These are phyloP conservation scores for Pythium folliculosum DNA, from an alignment of 352 stramenopile species.

Conservation along the genomic window DNA sequence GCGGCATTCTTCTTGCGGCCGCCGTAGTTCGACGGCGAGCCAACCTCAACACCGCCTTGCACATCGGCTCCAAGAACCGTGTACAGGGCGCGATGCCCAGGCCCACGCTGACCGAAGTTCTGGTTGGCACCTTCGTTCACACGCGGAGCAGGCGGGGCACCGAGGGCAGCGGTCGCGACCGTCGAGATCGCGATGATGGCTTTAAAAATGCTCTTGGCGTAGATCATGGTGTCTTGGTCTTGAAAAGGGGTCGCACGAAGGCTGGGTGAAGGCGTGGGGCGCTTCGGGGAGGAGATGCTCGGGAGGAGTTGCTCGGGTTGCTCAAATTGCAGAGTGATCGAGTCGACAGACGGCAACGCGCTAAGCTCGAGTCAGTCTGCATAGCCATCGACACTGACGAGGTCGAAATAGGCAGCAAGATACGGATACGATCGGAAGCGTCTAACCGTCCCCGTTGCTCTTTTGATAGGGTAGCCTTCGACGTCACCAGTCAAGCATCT, in stretches of 20 bases:
- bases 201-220: slow-evolving; percentile 57
- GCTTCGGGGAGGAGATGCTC: slow-evolving; percentile 21
- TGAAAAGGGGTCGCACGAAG: slow-evolving; percentile 27
- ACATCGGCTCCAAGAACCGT: slow-evolving; percentile 29
- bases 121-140: slow-evolving; percentile 28
- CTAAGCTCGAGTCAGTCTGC: no score
- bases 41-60: slow-evolving; percentile 27
- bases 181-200: slow-evolving; percentile 59
- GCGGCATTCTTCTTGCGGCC: slow-evolving; percentile 35
- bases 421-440: background rate
- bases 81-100: slow-evolving; percentile 35
- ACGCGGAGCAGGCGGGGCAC: slow-evolving; percentile 20
- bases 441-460: background rate
- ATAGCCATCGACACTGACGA: background rate
- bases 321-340: slow-evolving; percentile 31
- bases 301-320: slow-evolving; percentile 19
- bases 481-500: background rate
- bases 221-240: slow-evolving; percentile 46
- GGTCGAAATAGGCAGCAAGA: slow-evolving; percentile 19
- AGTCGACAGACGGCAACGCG: background rate
- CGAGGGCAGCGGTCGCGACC: slow-evolving; percentile 40
- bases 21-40: slow-evolving; percentile 43
- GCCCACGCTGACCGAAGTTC: slow-evolving; percentile 29
- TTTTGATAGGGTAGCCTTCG: background rate
- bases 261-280: slow-evolving; percentile 18